These are phyloP conservation scores for Pseudonitzschia delicatissima DNA, from an alignment of 108 stramenopile species.

Conservation along the genomic window DNA sequence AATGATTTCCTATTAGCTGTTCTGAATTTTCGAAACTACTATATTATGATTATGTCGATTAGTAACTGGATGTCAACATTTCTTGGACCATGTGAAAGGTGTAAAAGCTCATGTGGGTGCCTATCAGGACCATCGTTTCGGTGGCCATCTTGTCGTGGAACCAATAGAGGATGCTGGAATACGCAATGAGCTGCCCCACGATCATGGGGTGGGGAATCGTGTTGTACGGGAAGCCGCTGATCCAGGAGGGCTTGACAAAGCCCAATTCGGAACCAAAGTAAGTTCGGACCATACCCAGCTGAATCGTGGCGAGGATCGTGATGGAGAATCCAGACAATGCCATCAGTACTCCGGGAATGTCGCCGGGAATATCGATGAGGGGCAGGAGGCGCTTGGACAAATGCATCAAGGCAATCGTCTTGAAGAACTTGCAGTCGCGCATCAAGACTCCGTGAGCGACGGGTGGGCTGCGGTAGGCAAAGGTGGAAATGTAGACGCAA, in stretches of 20 bases:
- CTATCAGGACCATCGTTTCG: slow-evolving; percentile 35
- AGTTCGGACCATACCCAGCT: slow-evolving; percentile 57
- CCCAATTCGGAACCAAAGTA: slow-evolving; percentile 60
- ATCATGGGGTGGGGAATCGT: slow-evolving; percentile 64
- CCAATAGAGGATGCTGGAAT: slow-evolving; percentile 28
- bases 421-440: slow-evolving; percentile 54
- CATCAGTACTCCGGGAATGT: slow-evolving; percentile 35
- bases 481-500: slow-evolving; percentile 47
- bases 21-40: background rate
- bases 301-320: slow-evolving; percentile 49
- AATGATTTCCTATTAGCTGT: background rate
- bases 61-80: slow-evolving; percentile 55
- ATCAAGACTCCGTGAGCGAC: slow-evolving; percentile 52
- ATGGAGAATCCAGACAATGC: slow-evolving; percentile 40
- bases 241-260: slow-evolving; percentile 52
- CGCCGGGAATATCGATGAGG: slow-evolving; percentile 33
- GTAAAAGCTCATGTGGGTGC: slow-evolving; percentile 45
- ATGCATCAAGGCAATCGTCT: slow-evolving; percentile 42
- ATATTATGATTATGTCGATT: background rate
- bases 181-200: slow-evolving; percentile 49
- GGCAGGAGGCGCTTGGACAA: slow-evolving; percentile 43
- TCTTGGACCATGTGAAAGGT: slow-evolving; percentile 54
- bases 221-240: slow-evolving; percentile 51
- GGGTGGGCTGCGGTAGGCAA: slow-evolving; percentile 49
- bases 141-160: slow-evolving; percentile 23